Conservation (phyloP, 2,329 filamentous ascomycete species). For the Aschersonia sp. region DNA sequence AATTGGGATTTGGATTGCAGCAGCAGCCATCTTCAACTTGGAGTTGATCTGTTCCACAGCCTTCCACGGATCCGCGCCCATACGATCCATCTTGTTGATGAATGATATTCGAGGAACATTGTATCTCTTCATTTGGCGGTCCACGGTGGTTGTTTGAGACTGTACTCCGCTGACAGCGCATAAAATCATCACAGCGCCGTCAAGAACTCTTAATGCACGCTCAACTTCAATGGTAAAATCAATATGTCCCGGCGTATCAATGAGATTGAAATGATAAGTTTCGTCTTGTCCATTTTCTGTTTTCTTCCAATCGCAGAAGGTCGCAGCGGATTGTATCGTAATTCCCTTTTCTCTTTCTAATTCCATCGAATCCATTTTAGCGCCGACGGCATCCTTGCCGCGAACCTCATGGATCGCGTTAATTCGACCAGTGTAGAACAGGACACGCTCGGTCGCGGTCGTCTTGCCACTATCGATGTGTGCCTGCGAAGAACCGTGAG, state of each 20-base stretch:
- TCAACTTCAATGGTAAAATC: conserved; percentile 99
- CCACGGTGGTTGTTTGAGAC: conserved; percentile 94
- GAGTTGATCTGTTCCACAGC: conserved; percentile 94
- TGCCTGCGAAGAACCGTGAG: conserved; percentile 37
- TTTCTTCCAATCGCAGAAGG: conserved; percentile 95
- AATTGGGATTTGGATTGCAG: conserved; percentile 88
- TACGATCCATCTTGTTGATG: conserved; percentile 99
- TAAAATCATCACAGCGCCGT: conserved; percentile 96
- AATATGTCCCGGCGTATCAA: conserved; percentile 96
- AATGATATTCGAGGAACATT: conserved; percentile 92
- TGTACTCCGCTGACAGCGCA: conserved; percentile 96
- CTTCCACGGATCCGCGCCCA: conserved; percentile 97
- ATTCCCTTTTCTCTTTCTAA: conserved; percentile 97
- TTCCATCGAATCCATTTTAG: conserved; percentile 99
- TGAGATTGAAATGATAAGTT: conserved; percentile 94
- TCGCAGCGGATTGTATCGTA: conserved; percentile 95
- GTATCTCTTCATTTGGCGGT: conserved; percentile 97
- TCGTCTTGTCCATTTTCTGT: conserved; percentile 70
- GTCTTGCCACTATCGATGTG: conserved; percentile 99
- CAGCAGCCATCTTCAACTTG: conserved; percentile 85
- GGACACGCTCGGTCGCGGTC: conserved; percentile 86
- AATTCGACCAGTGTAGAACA: conserved; percentile 96
- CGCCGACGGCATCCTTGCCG: conserved; percentile 84
- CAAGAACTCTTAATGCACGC: conserved; percentile 81
- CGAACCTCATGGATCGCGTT: conserved; percentile 95